Evolutionary conservation across 1,139 yeast genomes (phyloP).

Genomic region (Yamadazyma siamensis): DNA sequence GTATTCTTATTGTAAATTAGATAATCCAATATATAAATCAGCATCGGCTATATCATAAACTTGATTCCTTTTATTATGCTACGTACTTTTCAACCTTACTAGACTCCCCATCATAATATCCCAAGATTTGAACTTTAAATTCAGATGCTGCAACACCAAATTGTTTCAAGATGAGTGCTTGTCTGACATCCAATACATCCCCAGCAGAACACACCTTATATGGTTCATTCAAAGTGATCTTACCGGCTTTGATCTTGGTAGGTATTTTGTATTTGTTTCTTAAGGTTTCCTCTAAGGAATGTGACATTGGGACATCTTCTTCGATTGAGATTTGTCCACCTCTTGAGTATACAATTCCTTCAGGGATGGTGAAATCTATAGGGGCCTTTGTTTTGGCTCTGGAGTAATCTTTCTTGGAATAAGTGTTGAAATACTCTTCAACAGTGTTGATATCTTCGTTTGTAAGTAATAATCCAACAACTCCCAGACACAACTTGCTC

Average conservation of each 20-base stretch:
- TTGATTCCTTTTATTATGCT: slow-evolving; percentile 1
- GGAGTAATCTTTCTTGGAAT: slow-evolving; percentile 77
- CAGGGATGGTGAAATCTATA: slow-evolving; percentile 79
- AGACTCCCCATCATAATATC: slow-evolving; percentile 65
- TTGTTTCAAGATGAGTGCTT: slow-evolving; percentile 87
- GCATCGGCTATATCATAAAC: background rate
- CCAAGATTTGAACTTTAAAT: slow-evolving; percentile 76
- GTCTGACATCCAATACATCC: slow-evolving; percentile 80
- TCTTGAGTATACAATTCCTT: slow-evolving; percentile 86
- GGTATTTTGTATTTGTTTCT: slow-evolving; percentile 90
- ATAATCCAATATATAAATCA: background rate
- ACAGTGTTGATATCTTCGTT: slow-evolving; percentile 83
- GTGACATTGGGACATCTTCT: slow-evolving; percentile 96
- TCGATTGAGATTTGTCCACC: slow-evolving; percentile 90
- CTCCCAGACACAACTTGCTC: slow-evolving; percentile 59
- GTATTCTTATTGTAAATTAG: background rate
- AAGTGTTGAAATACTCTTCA: slow-evolving; percentile 75
- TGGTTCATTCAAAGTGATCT: slow-evolving; percentile 71
- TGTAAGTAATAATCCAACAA: slow-evolving; percentile 85
- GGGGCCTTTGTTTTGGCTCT: slow-evolving; percentile 88
- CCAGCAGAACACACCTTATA: slow-evolving; percentile 80
- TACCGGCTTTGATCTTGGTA: slow-evolving; percentile 85
- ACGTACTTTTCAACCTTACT: slow-evolving; percentile 27
- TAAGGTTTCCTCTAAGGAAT: slow-evolving; percentile 88
- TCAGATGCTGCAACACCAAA: slow-evolving; percentile 94